Evolutionary conservation across 345 rosid species (phyloP).

Genomic region (Gossypium turneri): DNA sequence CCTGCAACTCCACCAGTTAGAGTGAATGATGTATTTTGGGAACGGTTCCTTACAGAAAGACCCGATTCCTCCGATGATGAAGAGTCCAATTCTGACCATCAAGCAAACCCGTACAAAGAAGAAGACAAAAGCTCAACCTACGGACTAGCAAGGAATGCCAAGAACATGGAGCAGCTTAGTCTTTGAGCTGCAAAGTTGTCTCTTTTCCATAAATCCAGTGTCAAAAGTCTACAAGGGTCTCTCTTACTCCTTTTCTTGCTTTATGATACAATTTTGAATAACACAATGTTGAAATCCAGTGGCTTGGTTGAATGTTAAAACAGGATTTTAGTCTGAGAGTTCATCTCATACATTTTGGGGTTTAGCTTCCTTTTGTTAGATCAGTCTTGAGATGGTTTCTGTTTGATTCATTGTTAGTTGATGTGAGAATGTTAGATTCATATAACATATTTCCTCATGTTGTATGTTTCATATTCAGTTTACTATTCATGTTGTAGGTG

Average conservation of each 20-base stretch:
- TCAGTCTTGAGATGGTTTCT: too few relatives aligned
- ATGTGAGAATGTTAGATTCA: too few relatives aligned
- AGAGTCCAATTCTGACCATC: constrained; percentile 68
- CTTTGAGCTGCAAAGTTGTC: constrained; percentile 36
- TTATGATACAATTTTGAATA: neutral
- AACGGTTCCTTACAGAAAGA: constrained; percentile 84
- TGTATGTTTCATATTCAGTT: too few relatives aligned
- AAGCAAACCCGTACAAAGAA: constrained; percentile 30
- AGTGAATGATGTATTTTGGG: constrained; percentile 93
- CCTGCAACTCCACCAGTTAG: constrained; percentile 50
- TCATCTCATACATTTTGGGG: neutral
- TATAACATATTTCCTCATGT: too few relatives aligned
- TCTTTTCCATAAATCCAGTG: neutral
- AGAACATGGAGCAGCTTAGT: constrained; percentile 61
- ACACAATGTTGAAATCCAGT: neutral
- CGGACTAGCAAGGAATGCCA: constrained; percentile 39
- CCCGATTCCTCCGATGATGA: constrained; percentile 83
- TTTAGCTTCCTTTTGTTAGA: too few relatives aligned
- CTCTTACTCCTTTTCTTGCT: neutral
- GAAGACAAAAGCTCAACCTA: constrained; percentile 3
- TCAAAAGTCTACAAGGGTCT: constrained; percentile 6
- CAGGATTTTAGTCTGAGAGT: neutral
- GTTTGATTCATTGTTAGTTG: too few relatives aligned
- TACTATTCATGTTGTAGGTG: too few relatives aligned
- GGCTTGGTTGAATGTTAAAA: neutral